These are phyloP conservation scores for Pleurotus platypus DNA, from an alignment of 768 basidiomycete species.

Conservation along the genomic window DNA sequence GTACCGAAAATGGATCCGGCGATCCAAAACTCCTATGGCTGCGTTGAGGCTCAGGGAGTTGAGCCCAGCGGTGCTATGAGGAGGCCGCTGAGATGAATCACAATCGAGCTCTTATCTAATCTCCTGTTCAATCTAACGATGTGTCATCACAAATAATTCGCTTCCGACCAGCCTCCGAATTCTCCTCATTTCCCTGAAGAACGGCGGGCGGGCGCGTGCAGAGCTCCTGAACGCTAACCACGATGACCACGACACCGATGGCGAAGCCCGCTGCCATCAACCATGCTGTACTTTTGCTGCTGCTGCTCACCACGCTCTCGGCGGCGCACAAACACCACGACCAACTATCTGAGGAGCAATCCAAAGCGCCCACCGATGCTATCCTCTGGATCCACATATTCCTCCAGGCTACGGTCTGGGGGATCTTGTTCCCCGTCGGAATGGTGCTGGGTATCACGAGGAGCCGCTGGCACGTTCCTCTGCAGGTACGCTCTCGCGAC, in stretches of 20 bases:
- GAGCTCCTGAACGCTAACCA: background rate
- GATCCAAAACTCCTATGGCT: no score
- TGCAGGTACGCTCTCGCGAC: slow-evolving; percentile 54
- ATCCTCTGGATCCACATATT: slow-evolving; percentile 82
- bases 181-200: background rate
- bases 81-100: no score
- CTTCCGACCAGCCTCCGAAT: no score
- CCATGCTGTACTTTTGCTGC: slow-evolving; percentile 11
- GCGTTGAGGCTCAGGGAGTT: no score
- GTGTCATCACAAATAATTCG: no score
- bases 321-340: slow-evolving; percentile 65
- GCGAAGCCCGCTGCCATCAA: slow-evolving; percentile 1
- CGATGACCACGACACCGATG: background rate
- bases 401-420: slow-evolving; percentile 80
- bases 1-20: no score
- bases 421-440: slow-evolving; percentile 79
- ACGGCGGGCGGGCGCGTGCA: background rate
- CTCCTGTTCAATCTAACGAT: no score
- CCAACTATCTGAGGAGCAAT: slow-evolving; percentile 58
- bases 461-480: slow-evolving; percentile 88
- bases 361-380: slow-evolving; percentile 65
- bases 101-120: no score
- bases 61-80: no score
- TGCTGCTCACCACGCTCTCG: slow-evolving; percentile 19
- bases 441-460: slow-evolving; percentile 75